These are phyloP conservation scores for Ophiostoma ulmi DNA, from an alignment of 2,329 filamentous ascomycete genomes.

Conservation along the genomic window DNA sequence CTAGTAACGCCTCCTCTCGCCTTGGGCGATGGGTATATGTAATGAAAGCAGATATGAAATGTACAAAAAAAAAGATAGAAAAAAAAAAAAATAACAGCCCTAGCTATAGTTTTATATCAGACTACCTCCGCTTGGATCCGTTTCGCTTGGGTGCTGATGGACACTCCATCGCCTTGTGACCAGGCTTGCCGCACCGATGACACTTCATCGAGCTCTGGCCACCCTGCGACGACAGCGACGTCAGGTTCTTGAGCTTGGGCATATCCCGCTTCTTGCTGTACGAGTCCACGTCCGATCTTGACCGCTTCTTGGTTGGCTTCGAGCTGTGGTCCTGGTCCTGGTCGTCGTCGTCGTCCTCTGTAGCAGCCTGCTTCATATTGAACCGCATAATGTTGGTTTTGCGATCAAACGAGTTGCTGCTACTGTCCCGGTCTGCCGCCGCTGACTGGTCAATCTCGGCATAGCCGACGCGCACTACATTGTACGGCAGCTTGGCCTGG, in stretches of 20 bases:
- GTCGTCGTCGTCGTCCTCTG: slow-evolving; percentile 37
- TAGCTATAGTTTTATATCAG: neutral
- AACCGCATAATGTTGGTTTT: slow-evolving; percentile 31
- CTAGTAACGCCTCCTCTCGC: slow-evolving; percentile 15
- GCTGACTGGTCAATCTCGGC: slow-evolving; percentile 44
- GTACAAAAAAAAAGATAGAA: neutral
- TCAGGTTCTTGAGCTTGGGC: slow-evolving; percentile 54
- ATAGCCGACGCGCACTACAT: slow-evolving; percentile 56
- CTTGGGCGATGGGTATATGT: slow-evolving; percentile 9
- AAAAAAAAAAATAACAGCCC: neutral
- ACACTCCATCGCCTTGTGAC: slow-evolving; percentile 57
- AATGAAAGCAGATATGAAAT: neutral
- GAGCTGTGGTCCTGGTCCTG: slow-evolving; percentile 28
- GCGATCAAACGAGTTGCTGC: neutral
- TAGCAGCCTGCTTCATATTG: slow-evolving; percentile 32
- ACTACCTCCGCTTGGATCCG: slow-evolving; percentile 19
- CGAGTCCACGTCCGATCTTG: slow-evolving; percentile 43
- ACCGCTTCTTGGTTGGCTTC: slow-evolving; percentile 23
- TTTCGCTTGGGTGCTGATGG: slow-evolving; percentile 35
- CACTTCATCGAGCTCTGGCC: slow-evolving; percentile 44
- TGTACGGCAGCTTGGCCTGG: slow-evolving; percentile 32
- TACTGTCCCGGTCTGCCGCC: slow-evolving; percentile 25
- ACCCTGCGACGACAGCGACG: slow-evolving; percentile 52
- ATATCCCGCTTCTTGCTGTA: slow-evolving; percentile 58
- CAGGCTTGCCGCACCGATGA: slow-evolving; percentile 56